phyloP scores from a whole-genome alignment of 2,329 filamentous ascomycete genomes.

The Ophiocordyceps camponoti-rufipedis region DNA sequence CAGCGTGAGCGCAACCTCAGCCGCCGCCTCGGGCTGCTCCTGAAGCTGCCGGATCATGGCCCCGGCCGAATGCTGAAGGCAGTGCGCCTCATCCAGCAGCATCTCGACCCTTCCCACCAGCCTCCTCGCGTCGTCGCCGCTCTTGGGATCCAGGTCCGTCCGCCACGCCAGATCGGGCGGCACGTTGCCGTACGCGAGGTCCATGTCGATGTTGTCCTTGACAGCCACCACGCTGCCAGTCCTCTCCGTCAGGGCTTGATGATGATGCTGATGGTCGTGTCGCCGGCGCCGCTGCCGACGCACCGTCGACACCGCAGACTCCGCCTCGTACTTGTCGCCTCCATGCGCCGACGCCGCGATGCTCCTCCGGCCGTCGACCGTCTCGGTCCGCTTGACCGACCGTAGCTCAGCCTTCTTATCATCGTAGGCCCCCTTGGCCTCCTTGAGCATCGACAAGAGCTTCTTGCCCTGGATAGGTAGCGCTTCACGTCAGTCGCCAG shows the following conservation, averaged over 20 bases:
- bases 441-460: constrained; percentile 76
- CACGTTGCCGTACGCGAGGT: neutral
- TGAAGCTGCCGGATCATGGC: constrained; percentile 62
- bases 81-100: constrained; percentile 74
- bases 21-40: constrained; percentile 66
- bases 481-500: neutral
- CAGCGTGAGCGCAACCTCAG: constrained; percentile 79
- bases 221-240: constrained; percentile 32
- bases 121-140: constrained; percentile 17
- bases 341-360: constrained; percentile 4
- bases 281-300: neutral
- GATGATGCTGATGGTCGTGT: neutral
- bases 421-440: constrained; percentile 73
- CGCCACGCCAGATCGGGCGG: constrained; percentile 1
- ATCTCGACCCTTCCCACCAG: constrained; percentile 60
- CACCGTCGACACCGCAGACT: constrained; percentile 5
- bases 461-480: constrained; percentile 56
- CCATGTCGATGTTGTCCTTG: neutral
- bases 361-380: constrained; percentile 20
- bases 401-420: constrained; percentile 74
- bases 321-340: constrained; percentile 7
- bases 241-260: constrained; percentile 7
- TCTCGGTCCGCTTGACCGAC: constrained; percentile 47
- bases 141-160: constrained; percentile 2
- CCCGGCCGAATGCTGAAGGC: constrained; percentile 66